Evolutionary conservation across 2,329 filamentous ascomycete genomes (phyloP).

Genomic region (Daldinia sp.): DNA sequence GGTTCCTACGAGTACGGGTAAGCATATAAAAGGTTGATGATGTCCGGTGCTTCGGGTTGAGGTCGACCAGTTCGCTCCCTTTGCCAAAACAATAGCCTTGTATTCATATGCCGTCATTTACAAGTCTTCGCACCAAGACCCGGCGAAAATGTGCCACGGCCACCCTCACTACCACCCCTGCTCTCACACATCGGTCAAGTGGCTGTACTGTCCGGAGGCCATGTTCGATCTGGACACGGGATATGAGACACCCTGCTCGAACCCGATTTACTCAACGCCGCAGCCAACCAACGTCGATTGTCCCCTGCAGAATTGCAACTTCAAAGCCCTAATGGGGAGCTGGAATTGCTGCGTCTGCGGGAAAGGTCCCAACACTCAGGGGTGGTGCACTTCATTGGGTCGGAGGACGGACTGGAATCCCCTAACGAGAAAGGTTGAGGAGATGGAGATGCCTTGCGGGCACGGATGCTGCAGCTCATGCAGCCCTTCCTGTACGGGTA

Average conservation of each 20-base stretch:
- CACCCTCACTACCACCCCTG: constrained; percentile 66
- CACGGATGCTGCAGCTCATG: constrained; percentile 67
- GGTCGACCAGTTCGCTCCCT: constrained; percentile 11
- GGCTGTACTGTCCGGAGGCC: constrained; percentile 65
- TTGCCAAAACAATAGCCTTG: constrained; percentile 23
- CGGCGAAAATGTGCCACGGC: constrained; percentile 64
- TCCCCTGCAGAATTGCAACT: constrained; percentile 65
- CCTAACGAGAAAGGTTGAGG: constrained; percentile 50
- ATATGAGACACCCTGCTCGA: constrained; percentile 62
- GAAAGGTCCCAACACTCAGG: constrained; percentile 63
- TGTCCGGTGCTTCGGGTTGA: constrained; percentile 24
- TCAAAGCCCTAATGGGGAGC: constrained; percentile 60
- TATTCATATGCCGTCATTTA: constrained; percentile 20
- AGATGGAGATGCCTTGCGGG: constrained; percentile 60
- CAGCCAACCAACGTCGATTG: constrained; percentile 61
- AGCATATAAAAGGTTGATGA: constrained; percentile 33
- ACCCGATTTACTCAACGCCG: constrained; percentile 60
- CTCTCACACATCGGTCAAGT: constrained; percentile 66
- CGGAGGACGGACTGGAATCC: constrained; percentile 45
- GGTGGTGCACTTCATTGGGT: constrained; percentile 63
- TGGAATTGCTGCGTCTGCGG: constrained; percentile 69
- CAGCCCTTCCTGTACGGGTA: constrained; percentile 57
- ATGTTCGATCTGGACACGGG: constrained; percentile 63
- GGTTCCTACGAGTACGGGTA: constrained; percentile 23
- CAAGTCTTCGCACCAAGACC: constrained; percentile 13